Percentiles rank a stretch among this genome's conserved stretches.
Conservation (phyloP, 495 filamentous ascomycete species). For the Penicilliopsis zonata region DNA sequence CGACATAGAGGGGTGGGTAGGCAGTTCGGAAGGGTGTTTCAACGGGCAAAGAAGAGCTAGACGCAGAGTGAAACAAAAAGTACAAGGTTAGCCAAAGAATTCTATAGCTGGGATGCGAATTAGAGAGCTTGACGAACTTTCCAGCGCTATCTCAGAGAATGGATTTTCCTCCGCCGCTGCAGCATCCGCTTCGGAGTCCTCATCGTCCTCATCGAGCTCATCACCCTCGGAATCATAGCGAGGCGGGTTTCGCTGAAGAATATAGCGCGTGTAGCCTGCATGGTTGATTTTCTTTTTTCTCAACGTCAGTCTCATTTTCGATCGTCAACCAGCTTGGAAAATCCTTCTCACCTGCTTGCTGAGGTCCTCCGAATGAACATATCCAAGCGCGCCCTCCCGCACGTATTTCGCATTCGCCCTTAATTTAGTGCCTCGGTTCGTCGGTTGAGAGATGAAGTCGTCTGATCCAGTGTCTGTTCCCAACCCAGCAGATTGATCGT, state of each 20-base stretch:
- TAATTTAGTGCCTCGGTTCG: constrained; percentile 88
- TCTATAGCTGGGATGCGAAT: constrained; percentile 1
- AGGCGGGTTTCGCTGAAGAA: constrained; percentile 63
- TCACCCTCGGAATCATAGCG: constrained; percentile 79
- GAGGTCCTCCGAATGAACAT: constrained; percentile 55
- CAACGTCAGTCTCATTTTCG: background rate
- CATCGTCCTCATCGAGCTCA: constrained; percentile 60
- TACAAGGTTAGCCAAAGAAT: too few relatives aligned
- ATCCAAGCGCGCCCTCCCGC: constrained; percentile 61
- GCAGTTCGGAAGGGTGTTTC: constrained; percentile 74
- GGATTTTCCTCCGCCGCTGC: constrained; percentile 69
- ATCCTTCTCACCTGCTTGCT: constrained; percentile 73
- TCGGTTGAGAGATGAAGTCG: constrained; percentile 63
- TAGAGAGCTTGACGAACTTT: constrained; percentile 45
- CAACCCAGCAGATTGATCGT: constrained; percentile 6
- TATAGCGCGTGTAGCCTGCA: constrained; percentile 71
- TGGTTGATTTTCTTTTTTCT: constrained; percentile 61
- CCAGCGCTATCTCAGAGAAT: constrained; percentile 68
- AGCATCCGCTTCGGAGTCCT: constrained; percentile 64
- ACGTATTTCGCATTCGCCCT: constrained; percentile 72
- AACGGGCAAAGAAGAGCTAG: constrained; percentile 78
- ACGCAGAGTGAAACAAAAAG: constrained; percentile 1
- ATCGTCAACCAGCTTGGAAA: constrained; percentile 1
- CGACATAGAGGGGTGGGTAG: constrained; percentile 72
- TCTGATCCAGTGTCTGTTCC: constrained; percentile 78